Conservation (phyloP, 805 yeast species). For the Maudiozyma bulderi region DNA sequence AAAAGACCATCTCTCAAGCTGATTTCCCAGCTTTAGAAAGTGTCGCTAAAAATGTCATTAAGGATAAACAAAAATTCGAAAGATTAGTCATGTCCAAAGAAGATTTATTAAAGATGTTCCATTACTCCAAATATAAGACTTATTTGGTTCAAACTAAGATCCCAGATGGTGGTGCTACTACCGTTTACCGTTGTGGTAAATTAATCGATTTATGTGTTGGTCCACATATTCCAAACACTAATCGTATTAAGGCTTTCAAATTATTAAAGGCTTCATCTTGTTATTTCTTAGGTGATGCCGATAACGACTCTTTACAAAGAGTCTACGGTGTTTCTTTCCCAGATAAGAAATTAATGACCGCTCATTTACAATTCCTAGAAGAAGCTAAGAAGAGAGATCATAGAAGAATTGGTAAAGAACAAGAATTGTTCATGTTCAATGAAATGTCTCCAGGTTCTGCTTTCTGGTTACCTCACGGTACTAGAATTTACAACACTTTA, state of each 20-base stretch:
- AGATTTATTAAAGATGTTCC: slow-evolving; percentile 83
- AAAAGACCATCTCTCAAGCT: slow-evolving; percentile 62
- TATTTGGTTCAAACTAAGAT: slow-evolving; percentile 76
- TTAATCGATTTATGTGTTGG: slow-evolving; percentile 95
- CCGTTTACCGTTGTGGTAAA: slow-evolving; percentile 97
- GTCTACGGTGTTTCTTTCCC: slow-evolving; percentile 98
- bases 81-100: slow-evolving; percentile 89
- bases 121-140: slow-evolving; percentile 92
- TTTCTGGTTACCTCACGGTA: slow-evolving; percentile 98
- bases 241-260: slow-evolving; percentile 89
- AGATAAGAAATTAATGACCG: slow-evolving; percentile 92
- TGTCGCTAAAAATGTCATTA: slow-evolving; percentile 80
- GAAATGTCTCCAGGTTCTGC: slow-evolving; percentile 97
- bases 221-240: slow-evolving; percentile 96
- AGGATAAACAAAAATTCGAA: slow-evolving; percentile 91
- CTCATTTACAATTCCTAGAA: slow-evolving; percentile 84
- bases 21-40: slow-evolving; percentile 81
- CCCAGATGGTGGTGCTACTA: slow-evolving; percentile 92
- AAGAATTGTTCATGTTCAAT: slow-evolving; percentile 89
- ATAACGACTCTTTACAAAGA: slow-evolving; percentile 92
- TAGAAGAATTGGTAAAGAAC: slow-evolving; percentile 92
- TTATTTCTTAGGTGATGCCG: slow-evolving; percentile 87
- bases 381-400: slow-evolving; percentile 96
- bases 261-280: slow-evolving; percentile 92
- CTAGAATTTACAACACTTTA: slow-evolving; percentile 88